These are phyloP conservation scores for Rhizoclosmatium sp. DNA, from an alignment of 192 early-diverging fungal species.

Conservation along the genomic window DNA sequence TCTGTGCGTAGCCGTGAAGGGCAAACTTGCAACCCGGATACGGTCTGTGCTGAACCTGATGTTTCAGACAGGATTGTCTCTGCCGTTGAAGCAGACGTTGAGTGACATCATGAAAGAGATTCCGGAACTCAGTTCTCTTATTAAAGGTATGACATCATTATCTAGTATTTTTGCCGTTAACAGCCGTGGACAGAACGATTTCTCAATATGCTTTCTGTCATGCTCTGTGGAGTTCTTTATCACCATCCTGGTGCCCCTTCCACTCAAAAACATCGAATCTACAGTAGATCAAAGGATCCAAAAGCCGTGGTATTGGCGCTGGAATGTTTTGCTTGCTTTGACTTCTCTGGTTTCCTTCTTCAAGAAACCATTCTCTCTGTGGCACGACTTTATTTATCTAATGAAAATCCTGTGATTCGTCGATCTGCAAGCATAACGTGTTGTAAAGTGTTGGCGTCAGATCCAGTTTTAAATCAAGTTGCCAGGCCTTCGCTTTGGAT, in stretches of 20 bases:
- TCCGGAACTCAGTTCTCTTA: slow-evolving; percentile 77
- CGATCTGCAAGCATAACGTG: slow-evolving; percentile 86
- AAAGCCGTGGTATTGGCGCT: slow-evolving; percentile 84
- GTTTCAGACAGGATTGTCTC: slow-evolving; percentile 87
- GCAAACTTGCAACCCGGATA: slow-evolving; percentile 50
- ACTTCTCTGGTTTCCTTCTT: slow-evolving; percentile 73
- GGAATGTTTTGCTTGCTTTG: slow-evolving; percentile 81
- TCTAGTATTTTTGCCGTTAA: background rate
- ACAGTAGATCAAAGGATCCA: background rate
- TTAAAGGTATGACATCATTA: slow-evolving; percentile 73
- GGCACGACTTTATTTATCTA: slow-evolving; percentile 80
- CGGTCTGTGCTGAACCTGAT: slow-evolving; percentile 88
- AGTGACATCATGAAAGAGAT: slow-evolving; percentile 81
- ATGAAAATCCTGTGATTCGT: slow-evolving; percentile 77
- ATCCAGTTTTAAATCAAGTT: slow-evolving; percentile 82
- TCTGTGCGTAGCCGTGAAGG: slow-evolving; percentile 88
- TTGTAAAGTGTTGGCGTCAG: slow-evolving; percentile 79
- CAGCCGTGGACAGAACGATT: slow-evolving; percentile 67
- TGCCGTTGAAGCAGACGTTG: slow-evolving; percentile 79
- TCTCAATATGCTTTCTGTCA: slow-evolving; percentile 87
- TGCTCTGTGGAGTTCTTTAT: slow-evolving; percentile 83
- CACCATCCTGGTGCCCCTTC: slow-evolving; percentile 72
- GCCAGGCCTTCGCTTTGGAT: slow-evolving; percentile 77
- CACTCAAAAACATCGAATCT: background rate
- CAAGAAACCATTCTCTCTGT: slow-evolving; percentile 88